A percentile compares a stretch with the other conserved stretches of the same genome.
These are phyloP conservation scores for Paxillus rubicundulus DNA, from an alignment of 768 basidiomycete genomes.

Conservation along the genomic window DNA sequence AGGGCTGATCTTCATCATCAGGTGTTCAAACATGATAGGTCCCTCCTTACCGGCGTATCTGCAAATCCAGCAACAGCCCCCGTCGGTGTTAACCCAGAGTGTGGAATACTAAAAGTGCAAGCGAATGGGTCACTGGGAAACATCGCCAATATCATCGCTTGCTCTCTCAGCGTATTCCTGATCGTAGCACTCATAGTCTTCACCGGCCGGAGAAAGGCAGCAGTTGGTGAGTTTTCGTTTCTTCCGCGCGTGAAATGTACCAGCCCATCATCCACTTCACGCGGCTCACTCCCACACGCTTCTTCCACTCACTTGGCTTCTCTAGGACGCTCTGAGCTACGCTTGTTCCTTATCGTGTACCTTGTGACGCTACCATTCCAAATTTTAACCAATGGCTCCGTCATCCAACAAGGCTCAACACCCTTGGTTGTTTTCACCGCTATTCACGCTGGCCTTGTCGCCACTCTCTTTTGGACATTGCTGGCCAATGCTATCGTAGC, in stretches of 20 bases:
- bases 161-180: constrained; percentile 67
- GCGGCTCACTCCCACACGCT: neutral
- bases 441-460: constrained; percentile 76
- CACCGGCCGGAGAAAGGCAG: constrained; percentile 72
- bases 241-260: neutral
- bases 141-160: constrained; percentile 82
- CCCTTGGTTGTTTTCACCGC: constrained; percentile 69
- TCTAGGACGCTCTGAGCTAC: constrained; percentile 67
- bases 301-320: constrained; percentile 5
- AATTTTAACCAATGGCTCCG: constrained; percentile 74
- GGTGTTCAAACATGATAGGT: constrained; percentile 36
- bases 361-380: constrained; percentile 74
- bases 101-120: constrained; percentile 69
- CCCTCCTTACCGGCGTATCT: constrained; percentile 42
- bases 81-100: constrained; percentile 78
- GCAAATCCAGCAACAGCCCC: constrained; percentile 54
- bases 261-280: neutral
- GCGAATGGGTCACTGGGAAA: constrained; percentile 66
- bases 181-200: constrained; percentile 54
- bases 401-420: constrained; percentile 75
- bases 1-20: constrained; percentile 32
- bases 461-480: constrained; percentile 75
- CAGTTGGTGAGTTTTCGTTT: constrained; percentile 66
- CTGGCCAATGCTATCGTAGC: constrained; percentile 75
- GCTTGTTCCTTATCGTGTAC: constrained; percentile 63